Conservation (phyloP, 2,329 filamentous ascomycete genomes). For the Amylocarpus encephaloides region DNA sequence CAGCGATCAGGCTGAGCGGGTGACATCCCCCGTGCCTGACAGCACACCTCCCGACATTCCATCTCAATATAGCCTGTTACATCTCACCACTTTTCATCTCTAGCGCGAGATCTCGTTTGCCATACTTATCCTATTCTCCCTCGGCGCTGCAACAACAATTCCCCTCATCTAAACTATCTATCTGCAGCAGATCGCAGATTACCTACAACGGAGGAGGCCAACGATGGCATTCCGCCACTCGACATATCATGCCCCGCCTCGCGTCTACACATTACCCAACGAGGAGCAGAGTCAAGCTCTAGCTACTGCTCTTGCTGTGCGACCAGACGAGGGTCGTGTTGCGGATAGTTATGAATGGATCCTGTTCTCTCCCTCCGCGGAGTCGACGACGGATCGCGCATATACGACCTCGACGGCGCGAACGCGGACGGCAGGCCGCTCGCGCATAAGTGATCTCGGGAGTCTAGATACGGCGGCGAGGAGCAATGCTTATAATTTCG, state of each 20-base stretch:
- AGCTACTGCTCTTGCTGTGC: constrained; percentile 7
- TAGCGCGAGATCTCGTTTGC: not conserved
- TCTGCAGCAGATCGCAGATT: not conserved
- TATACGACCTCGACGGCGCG: constrained; percentile 58
- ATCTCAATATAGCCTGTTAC: too few relatives aligned
- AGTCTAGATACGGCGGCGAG: constrained; percentile 65
- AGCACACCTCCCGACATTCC: too few relatives aligned
- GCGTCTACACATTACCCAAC: constrained; percentile 37
- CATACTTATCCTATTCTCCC: not conserved
- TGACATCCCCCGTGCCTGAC: not conserved
- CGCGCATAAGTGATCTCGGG: constrained; percentile 72
- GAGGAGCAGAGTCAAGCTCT: constrained; percentile 30
- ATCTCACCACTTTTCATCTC: not conserved
- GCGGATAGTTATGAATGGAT: constrained; percentile 92
- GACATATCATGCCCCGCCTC: constrained; percentile 46
- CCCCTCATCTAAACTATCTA: not conserved
- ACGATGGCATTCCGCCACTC: constrained; percentile 56
- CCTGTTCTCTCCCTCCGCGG: constrained; percentile 74
- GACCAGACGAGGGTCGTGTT: constrained; percentile 31
- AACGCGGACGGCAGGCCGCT: constrained; percentile 63
- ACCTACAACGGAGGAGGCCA: not conserved
- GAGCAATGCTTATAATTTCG: constrained; percentile 49
- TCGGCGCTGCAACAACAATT: not conserved
- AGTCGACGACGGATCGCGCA: constrained; percentile 61
- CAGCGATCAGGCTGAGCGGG: not conserved